phyloP scores from a whole-genome alignment of 2,329 filamentous ascomycete species.

The Furcasterigmium furcatum region DNA sequence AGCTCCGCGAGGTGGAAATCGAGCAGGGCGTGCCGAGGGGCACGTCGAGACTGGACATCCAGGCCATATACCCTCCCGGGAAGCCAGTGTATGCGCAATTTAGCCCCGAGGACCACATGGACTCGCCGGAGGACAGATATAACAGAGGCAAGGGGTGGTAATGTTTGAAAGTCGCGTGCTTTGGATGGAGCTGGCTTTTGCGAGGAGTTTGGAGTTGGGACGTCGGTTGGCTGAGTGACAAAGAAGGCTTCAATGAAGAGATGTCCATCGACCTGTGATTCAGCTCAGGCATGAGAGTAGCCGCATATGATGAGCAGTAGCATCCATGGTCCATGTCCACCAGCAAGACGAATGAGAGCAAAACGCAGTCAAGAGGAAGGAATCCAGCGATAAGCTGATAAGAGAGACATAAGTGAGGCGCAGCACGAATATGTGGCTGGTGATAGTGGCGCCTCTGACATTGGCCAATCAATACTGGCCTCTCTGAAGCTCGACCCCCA shows the following conservation, averaged over 20 bases:
- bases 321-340: no score
- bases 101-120: constrained; percentile 15
- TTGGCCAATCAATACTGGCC: not conserved
- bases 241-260: no score
- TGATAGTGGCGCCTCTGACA: not conserved
- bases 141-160: constrained; percentile 10
- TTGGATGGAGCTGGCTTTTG: not conserved
- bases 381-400: not conserved
- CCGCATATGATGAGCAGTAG: no score
- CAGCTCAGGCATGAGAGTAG: no score
- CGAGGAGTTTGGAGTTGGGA: constrained; percentile 10
- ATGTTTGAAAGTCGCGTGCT: not conserved
- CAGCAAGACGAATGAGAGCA: no score
- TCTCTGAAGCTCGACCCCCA: constrained; percentile 12
- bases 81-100: constrained; percentile 19
- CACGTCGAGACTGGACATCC: constrained; percentile 5
- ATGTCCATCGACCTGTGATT: no score
- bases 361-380: no score
- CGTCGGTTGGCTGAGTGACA: not conserved
- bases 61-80: constrained; percentile 38
- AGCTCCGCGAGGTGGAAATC: constrained; percentile 43
- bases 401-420: not conserved
- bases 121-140: constrained; percentile 12
- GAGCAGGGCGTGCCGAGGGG: constrained; percentile 19
- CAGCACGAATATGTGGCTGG: constrained; percentile 5